phyloP scores from a whole-genome alignment of 768 basidiomycete genomes.

The Russula griseocarnosa region DNA sequence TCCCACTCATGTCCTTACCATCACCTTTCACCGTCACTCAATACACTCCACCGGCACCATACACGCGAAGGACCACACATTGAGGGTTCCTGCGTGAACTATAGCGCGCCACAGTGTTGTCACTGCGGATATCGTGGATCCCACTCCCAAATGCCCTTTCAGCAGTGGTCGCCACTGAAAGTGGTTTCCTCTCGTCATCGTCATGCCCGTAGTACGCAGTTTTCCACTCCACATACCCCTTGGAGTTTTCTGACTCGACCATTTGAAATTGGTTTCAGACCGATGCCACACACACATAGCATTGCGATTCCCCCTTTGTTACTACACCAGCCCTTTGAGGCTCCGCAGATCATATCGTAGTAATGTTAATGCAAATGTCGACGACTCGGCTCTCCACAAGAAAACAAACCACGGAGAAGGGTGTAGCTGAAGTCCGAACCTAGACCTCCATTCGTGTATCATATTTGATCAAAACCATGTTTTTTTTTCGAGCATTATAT shows the following conservation, averaged over 20 bases:
- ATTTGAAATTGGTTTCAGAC: neutral
- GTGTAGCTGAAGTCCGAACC: neutral
- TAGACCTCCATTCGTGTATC: slow-evolving; percentile 17
- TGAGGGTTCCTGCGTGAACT: slow-evolving; percentile 38
- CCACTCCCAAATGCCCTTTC: slow-evolving; percentile 57
- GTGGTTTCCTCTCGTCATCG: neutral
- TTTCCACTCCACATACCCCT: neutral
- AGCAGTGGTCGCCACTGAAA: slow-evolving; percentile 36
- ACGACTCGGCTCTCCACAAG: slow-evolving; percentile 3
- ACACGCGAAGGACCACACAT: slow-evolving; percentile 30
- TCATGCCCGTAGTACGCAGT: neutral
- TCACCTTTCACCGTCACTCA: slow-evolving; percentile 18
- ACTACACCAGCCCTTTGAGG: slow-evolving; percentile 16
- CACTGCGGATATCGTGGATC: slow-evolving; percentile 63
- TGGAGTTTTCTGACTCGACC: neutral
- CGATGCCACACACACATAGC: slow-evolving; percentile 9
- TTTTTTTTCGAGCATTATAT: slow-evolving; percentile 10
- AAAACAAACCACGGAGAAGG: neutral
- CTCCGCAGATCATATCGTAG: slow-evolving; percentile 10
- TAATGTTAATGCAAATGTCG: slow-evolving; percentile 15
- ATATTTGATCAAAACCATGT: slow-evolving; percentile 18
- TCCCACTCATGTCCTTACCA: slow-evolving; percentile 26
- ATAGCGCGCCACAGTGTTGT: slow-evolving; percentile 64
- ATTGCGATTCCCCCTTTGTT: slow-evolving; percentile 28
- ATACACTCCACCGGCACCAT: neutral